Evolutionary conservation across 169 alveolate species (phyloP), one percentile per base, ranked within the genome.

Genomic region (Plasmodium gallinaceum): DNA sequence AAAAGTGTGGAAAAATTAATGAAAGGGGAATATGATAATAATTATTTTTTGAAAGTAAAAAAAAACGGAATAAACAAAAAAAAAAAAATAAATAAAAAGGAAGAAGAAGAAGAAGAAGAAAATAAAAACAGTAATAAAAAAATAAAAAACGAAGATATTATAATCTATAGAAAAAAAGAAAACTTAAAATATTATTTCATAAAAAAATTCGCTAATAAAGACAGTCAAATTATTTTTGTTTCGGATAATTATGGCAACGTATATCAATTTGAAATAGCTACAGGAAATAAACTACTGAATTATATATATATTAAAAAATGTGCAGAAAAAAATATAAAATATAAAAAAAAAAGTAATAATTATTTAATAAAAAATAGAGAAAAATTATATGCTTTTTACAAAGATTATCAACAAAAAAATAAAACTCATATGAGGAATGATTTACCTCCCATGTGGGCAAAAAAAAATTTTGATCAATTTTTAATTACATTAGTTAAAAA

Each of bases 221-320:
- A 92, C 75, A 70, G 73, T 32, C 91, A 92, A 22, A 80, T 61
- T 65, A 66, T 94, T 52, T 76, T 80, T 74, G 91, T 92, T 10
- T 73, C 94, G 16, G 96, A 94, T 61, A 94, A 92, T 74, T 76
- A 87, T 60, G 96, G 96, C 10, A 69, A 89, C 37, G 88, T 94
- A 7, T 94, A 92, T 45, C 54, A 88, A 32, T 68, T 94, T 20
- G 91, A 85, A 88, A 75, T 94, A 22, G 24, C 88, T 37, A 94
- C 96, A 37, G 95, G 95, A 52, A 52, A 18, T 14, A 71, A 61
- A 69, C 73, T 85, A 18, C 42, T 85, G 61, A 42, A 85, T 45
- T 71, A 69, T 72, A 72, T 85, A 45, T 78, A 78, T 78, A 64
- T 64, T 7, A 78, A 64, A 78, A 78, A 78, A 65, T 51, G 68